phyloP scores from a whole-genome alignment of 495 filamentous ascomycete genomes.

The Tuber borchii region DNA sequence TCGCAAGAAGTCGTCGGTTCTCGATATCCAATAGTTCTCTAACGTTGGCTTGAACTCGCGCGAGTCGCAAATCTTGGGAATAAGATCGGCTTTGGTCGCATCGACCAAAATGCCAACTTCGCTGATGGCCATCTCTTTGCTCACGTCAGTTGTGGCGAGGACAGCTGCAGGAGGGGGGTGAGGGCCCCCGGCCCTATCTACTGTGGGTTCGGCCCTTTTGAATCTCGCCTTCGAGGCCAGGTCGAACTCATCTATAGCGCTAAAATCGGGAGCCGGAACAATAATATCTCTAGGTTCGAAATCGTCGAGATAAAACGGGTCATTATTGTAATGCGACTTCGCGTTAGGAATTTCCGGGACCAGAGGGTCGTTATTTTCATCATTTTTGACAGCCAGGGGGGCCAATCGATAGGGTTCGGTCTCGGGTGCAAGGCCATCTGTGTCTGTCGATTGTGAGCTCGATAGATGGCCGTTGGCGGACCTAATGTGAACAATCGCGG shows the following conservation, averaged over 20 bases:
- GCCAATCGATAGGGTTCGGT: neutral
- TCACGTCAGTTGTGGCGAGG: neutral
- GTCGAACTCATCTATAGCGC: neutral
- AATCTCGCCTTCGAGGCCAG: neutral
- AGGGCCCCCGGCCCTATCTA: neutral
- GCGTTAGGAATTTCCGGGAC: neutral
- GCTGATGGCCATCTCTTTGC: neutral
- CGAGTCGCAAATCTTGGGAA: conserved; percentile 26
- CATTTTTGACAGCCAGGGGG: neutral
- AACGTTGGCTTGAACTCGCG: conserved; percentile 34
- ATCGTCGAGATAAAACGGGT: neutral
- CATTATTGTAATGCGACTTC: neutral
- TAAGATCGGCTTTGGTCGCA: neutral
- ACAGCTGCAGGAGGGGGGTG: neutral
- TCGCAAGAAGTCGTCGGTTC: conserved; percentile 28
- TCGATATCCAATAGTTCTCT: conserved; percentile 30
- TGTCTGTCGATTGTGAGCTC: neutral
- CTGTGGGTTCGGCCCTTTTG: neutral
- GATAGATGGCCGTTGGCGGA: neutral
- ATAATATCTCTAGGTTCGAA: neutral
- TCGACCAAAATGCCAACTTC: neutral
- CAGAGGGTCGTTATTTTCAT: neutral
- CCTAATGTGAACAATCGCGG: neutral
- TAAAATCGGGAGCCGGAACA: neutral
- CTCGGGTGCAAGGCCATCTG: neutral